These are phyloP conservation scores for Paramecium biaurelia DNA, from an alignment of 73 alveolate genomes.

Conservation along the genomic window DNA sequence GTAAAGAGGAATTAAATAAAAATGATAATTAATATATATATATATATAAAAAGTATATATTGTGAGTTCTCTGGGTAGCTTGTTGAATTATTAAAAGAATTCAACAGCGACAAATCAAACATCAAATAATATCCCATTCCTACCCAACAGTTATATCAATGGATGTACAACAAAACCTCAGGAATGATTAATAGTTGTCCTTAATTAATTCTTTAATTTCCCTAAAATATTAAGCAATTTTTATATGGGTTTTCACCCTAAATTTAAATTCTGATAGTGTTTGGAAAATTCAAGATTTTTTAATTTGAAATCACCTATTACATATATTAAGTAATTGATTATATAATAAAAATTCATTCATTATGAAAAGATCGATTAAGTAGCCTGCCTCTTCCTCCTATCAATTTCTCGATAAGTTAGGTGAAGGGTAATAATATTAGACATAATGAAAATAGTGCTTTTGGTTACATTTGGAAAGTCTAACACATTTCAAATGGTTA, in stretches of 20 bases:
- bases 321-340: neutral
- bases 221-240: neutral
- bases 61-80: conserved; percentile 54
- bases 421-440: neutral
- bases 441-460: neutral
- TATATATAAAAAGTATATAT: neutral
- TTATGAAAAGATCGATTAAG: conserved; percentile 4
- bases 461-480: conserved; percentile 38
- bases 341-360: neutral
- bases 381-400: conserved; percentile 27
- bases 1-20: neutral
- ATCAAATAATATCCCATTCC: neutral
- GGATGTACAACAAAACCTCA: conserved; percentile 27
- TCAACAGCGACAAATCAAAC: conserved; percentile 45
- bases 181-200: neutral
- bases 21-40: neutral
- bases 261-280: neutral
- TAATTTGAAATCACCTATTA: neutral
- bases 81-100: neutral
- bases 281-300: neutral
- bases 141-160: conserved; percentile 20
- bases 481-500: neutral
- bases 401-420: conserved; percentile 36
- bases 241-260: neutral
- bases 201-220: neutral